Evolutionary conservation across 2,329 filamentous ascomycete genomes (phyloP), one percentile per base, ranked within the genome.

Genomic region (Trichoderma harzianum): DNA sequence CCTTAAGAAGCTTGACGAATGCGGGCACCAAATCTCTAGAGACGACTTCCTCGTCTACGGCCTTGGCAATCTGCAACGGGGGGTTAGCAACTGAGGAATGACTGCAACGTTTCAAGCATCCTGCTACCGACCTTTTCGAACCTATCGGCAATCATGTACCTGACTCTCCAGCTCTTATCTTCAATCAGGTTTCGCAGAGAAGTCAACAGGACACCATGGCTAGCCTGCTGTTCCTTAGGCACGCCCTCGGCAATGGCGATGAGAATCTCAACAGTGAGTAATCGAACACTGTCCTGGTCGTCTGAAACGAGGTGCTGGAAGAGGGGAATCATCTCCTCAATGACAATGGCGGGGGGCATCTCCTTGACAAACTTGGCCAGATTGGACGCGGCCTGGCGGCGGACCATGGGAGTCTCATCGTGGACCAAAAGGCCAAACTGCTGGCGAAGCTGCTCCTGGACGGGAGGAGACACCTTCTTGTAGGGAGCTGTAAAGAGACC

Each of bases 331-430:
- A 99, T 98, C 85, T 99, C 96, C 71, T 97, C 94, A 78, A 99
- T 94, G 77, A 98, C 94, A 77, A 97, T 91, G 72, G 92, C 88
- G 61, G 95, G 90, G 58, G 94, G 91, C 94, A 98, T 97, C 83
- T 96, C 94, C 86, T 97, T 97, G 79, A 98, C 93, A 80, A 99
- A 99, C 82, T 97, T 98, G 78, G 95, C 93, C 78, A 99, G 88
- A 84, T 98, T 96, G 83, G 94, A 98, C 74, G 96, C 96, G 63
- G 96, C 93, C 84, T 98, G 95, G 86, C 96, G 92, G 83, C 96
- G 92, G 75, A 99, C 96, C 96, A 99, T 99, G 60, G 96, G 96
- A 53, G 96, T 99, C 82, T 99, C 96, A 85, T 99, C 96, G 83
- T 98, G 95, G 75, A 99, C 96, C 69, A 99, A 89, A 79, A 93